A percentile compares a stretch with the other conserved stretches of the same genome.
These are phyloP conservation scores for Fusarium sp. DNA, from an alignment of 2,329 filamentous ascomycete genomes.

Conservation along the genomic window DNA sequence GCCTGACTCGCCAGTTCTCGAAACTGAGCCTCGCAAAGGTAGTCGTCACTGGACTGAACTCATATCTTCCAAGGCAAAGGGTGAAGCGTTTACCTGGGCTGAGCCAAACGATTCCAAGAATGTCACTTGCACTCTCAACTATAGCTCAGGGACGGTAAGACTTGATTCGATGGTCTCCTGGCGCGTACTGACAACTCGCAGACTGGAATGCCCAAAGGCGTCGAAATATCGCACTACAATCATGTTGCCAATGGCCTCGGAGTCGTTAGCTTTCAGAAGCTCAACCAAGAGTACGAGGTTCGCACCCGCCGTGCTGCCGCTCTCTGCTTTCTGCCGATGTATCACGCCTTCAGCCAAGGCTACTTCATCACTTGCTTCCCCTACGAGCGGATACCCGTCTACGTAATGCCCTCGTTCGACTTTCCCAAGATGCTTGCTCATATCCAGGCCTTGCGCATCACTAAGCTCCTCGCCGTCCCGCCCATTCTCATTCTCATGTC, in stretches of 20 bases:
- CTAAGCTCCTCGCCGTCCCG: constrained; percentile 75
- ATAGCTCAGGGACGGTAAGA: constrained; percentile 74
- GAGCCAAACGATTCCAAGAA: constrained; percentile 62
- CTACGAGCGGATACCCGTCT: constrained; percentile 72
- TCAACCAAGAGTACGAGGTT: constrained; percentile 62
- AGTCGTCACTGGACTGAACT: constrained; percentile 72
- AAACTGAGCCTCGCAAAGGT: constrained; percentile 22
- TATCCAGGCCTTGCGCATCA: constrained; percentile 76
- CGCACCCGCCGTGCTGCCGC: constrained; percentile 53
- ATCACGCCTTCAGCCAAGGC: constrained; percentile 79
- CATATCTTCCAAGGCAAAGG: constrained; percentile 63
- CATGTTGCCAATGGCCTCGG: constrained; percentile 78
- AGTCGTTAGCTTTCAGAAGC: constrained; percentile 57
- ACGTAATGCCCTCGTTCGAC: constrained; percentile 84
- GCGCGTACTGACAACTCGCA: constrained; percentile 19
- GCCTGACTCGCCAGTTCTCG: constrained; percentile 54
- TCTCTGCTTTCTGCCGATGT: constrained; percentile 81
- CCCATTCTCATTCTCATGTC: constrained; percentile 80
- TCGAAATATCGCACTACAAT: constrained; percentile 82
- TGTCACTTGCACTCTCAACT: constrained; percentile 78
- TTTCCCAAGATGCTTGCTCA: constrained; percentile 77
- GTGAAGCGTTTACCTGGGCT: constrained; percentile 71
- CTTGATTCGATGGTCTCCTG: background rate
- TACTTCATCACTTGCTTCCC: constrained; percentile 72
- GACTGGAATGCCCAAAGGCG: constrained; percentile 86